These are phyloP conservation scores for Hippophae gyantsensis DNA, from an alignment of 306 rosid species.

Conservation along the genomic window DNA sequence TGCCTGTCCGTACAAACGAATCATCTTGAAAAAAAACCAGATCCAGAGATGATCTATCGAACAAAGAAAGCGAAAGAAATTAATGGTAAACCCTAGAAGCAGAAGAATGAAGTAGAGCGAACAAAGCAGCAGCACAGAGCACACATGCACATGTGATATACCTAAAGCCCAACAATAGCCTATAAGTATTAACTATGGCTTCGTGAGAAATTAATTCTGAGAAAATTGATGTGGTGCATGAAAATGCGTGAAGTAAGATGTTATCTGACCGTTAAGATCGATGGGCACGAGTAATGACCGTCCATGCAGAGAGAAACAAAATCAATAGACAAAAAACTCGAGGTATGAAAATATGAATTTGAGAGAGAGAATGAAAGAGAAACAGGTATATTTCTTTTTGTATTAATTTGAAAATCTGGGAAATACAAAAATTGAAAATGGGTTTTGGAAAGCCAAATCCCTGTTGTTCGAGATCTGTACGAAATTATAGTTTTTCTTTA, in stretches of 20 bases:
- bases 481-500: too few species aligned
- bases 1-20: conserved; percentile 33
- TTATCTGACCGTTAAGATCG: conserved; percentile 53
- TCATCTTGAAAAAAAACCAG: conserved; percentile 32
- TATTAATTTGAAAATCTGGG: too few species aligned
- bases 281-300: conserved; percentile 28
- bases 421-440: too few species aligned
- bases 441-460: too few species aligned
- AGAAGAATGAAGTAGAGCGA: background rate
- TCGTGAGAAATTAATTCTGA: background rate
- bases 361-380: too few species aligned
- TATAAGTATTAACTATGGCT: background rate
- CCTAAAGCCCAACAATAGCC: too few species aligned
- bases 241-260: conserved; percentile 22
- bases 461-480: too few species aligned
- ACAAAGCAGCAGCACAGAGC: background rate
- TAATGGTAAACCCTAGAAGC: conserved; percentile 3
- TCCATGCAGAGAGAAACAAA: conserved; percentile 29
- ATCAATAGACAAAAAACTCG: too few species aligned
- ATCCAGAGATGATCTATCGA: conserved; percentile 25
- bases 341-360: too few species aligned
- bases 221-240: conserved; percentile 22
- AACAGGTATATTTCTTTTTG: too few species aligned
- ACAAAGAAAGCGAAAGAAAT: background rate
- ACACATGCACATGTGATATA: background rate